Conservation (phyloP, 768 basidiomycete species). For the Russula dissimulans region DNA sequence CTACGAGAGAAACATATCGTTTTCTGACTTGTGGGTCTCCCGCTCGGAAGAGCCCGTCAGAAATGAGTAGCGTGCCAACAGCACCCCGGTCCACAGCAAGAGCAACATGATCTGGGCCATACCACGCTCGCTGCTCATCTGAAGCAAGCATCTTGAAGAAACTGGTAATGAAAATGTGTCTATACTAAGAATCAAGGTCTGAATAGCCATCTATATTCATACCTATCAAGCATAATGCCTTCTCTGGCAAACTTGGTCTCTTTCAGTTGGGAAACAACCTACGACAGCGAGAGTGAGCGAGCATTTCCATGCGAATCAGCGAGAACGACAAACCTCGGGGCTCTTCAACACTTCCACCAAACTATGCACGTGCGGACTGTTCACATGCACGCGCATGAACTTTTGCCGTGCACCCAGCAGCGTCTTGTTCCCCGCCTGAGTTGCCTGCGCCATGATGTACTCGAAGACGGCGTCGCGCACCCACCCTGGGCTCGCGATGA, state of each 20-base stretch:
- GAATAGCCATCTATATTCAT: constrained; percentile 1
- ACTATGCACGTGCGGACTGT: constrained; percentile 91
- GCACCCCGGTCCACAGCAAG: constrained; percentile 91
- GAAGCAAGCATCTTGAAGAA: constrained; percentile 97
- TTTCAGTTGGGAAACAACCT: constrained; percentile 72
- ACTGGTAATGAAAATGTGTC: constrained; percentile 32
- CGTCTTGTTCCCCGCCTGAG: constrained; percentile 69
- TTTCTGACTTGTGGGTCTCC: constrained; percentile 71
- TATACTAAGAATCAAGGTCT: neutral
- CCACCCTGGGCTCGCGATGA: constrained; percentile 97
- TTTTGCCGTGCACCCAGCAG: constrained; percentile 76
- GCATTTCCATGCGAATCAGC: neutral
- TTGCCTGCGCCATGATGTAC: constrained; percentile 75
- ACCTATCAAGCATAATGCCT: constrained; percentile 87
- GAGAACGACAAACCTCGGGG: constrained; percentile 59
- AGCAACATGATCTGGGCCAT: constrained; percentile 89
- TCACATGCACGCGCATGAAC: constrained; percentile 84
- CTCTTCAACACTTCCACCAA: constrained; percentile 90
- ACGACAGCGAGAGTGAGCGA: neutral
- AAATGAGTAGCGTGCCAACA: constrained; percentile 88
- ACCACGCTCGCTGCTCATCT: constrained; percentile 97
- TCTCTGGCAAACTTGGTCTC: constrained; percentile 96
- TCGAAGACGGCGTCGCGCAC: constrained; percentile 82
- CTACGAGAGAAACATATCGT: constrained; percentile 79
- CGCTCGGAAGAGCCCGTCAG: constrained; percentile 88